A percentile compares a stretch with the other conserved stretches of the same genome.
These are phyloP conservation scores for Fusarium drepaniforme DNA, from an alignment of 2,329 filamentous ascomycete species.

Conservation along the genomic window DNA sequence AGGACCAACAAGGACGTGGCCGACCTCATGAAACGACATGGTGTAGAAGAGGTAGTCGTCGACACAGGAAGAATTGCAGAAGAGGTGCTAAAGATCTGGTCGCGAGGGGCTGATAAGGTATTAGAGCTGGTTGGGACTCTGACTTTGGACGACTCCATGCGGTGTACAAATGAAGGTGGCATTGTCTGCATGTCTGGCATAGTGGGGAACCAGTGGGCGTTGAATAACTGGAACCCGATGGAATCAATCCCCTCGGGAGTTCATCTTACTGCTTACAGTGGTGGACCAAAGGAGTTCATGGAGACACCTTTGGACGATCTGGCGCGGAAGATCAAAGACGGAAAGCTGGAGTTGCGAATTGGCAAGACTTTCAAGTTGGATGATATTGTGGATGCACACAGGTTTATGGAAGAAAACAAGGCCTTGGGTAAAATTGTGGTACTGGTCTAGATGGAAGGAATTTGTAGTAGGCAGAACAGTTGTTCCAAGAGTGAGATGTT, in stretches of 20 bases:
- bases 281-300: background rate
- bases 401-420: background rate
- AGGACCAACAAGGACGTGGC: background rate
- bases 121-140: constrained; percentile 2
- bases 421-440: background rate
- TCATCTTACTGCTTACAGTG: background rate
- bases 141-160: constrained; percentile 2
- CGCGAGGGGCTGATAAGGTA: background rate
- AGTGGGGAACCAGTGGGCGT: background rate
- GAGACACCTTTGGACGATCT: background rate
- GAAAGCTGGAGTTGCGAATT: background rate
- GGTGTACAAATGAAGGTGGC: background rate
- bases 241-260: background rate
- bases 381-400: background rate
- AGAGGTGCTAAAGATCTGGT: background rate
- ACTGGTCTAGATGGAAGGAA: background rate
- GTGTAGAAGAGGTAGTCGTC: background rate
- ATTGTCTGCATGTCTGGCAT: constrained; percentile 8
- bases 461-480: background rate
- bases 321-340: background rate
- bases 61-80: background rate
- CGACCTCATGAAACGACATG: background rate
- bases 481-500: background rate
- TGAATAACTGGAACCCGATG: background rate
- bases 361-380: background rate